These are phyloP conservation scores for Austroboletus novae-zelandiae DNA, from an alignment of 1,284 basidiomycete species.

Conservation along the genomic window DNA sequence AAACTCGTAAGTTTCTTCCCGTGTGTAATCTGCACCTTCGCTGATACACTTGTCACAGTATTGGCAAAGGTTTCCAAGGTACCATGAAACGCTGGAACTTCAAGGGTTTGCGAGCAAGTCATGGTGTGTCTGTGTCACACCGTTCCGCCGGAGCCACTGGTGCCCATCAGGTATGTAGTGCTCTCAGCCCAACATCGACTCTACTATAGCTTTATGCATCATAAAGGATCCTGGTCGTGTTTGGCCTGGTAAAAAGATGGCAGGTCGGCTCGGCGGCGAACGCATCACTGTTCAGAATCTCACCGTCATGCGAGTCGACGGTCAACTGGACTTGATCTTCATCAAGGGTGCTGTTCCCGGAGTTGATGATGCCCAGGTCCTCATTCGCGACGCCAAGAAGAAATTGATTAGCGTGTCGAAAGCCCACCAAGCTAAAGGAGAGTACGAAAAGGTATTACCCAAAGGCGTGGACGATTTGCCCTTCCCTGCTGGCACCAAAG, in stretches of 20 bases:
- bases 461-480: constrained; percentile 83
- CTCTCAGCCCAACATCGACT: constrained; percentile 1
- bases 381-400: constrained; percentile 85
- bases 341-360: constrained; percentile 77
- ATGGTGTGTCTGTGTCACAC: constrained; percentile 96
- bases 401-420: constrained; percentile 63
- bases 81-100: constrained; percentile 98
- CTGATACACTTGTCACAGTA: constrained; percentile 45
- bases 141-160: constrained; percentile 93
- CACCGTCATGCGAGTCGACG: constrained; percentile 86
- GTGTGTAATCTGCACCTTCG: neutral
- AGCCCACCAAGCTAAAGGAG: constrained; percentile 70
- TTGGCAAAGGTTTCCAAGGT: constrained; percentile 97
- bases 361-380: constrained; percentile 71
- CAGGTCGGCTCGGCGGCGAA: constrained; percentile 87
- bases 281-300: constrained; percentile 89
- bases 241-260: constrained; percentile 98
- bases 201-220: constrained; percentile 14
- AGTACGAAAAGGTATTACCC: constrained; percentile 79
- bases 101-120: constrained; percentile 88
- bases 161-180: constrained; percentile 77
- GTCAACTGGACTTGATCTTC: constrained; percentile 82
- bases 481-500: constrained; percentile 87
- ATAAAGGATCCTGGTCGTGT: constrained; percentile 88
- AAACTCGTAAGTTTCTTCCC: constrained; percentile 66